Evolutionary conservation across 2,329 filamentous ascomycete genomes (phyloP), one percentile per base, ranked within the genome.

Genomic region (Atkinsonella hypoxylon): DNA sequence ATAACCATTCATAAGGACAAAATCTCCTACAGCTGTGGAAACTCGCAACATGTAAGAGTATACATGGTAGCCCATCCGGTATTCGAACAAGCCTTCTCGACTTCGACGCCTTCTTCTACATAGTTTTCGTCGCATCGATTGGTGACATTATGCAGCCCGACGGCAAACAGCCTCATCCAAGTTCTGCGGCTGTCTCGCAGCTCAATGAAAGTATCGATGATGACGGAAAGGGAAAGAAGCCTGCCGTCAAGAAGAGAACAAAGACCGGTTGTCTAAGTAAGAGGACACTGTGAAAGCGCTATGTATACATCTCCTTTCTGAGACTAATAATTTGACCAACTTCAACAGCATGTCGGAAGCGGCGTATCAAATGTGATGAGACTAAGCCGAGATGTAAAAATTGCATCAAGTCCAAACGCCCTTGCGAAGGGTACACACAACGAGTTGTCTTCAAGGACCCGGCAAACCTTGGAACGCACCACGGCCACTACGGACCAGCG

Each of bases 301-400:
- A 15, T 13, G 13, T 17, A 12, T 13, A 20, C 13, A 20, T 41
- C 34, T 31, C 34, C 17, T 22, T 38, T 31, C 43, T 47, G 20
- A 22, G 11, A 26, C 39, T 22, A 49, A 53, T 54, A 53, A 61
- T 60, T 51, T 61, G 45, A 26, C 50, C 31, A 53, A 51, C 46
- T 54, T 44, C 7, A 63, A 43, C 31, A 90, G 87, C 93, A 52
- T 98, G 93, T 69, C 85, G 93, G 56, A 91, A 87, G 69, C 84
- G 93, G 49, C 86, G 93, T 55, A 97, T 98, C 68, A 98, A 97
- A 69, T 98, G 93, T 67, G 93, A 93, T 55, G 93, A 97, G 66
- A 87, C 89, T 60, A 79, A 85, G 47, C 88, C 88, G 26, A 85
- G 78, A 30, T 93, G 88, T 68, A 82, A 77, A 61, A 94, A 94